Base-by-base conservation (phyloP, 805 yeast genomes). In the Candida vaughaniae region DNA sequence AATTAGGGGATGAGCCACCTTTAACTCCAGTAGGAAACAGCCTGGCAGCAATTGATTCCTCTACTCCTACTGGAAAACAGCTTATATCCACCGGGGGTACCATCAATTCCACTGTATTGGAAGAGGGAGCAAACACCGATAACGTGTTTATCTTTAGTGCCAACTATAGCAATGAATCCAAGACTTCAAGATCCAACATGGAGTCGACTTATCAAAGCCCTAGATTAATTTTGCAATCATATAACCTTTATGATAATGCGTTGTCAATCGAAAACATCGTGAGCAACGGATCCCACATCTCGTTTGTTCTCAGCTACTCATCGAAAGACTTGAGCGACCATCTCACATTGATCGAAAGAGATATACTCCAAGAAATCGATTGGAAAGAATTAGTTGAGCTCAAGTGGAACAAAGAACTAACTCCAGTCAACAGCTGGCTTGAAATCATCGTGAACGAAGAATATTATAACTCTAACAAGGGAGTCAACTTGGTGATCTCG, bases 321-420 rank as follows among this genome's bases (percentile, higher is more conserved):
- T 80, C 96, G 1, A 61, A 67, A 38, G 64, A 75, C 0, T 61
- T 93, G 20, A 89, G 95, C 5, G 76, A 80, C 45, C 97, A 91
- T 46, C 71, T 91, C 60, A 91, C 98, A 0, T 56, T 86, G 33
- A 84, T 91, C 45, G 99, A 93, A 58, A 71, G 80, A 36, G 98
- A 93, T 57, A 75, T 89, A 29, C 60, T 90, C 16, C 73, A 78
- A 35, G 96, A 88, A 51, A 74, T 93, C 26, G 97, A 91, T 57
- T 91, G 98, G 97, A 82, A 80, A 50, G 96, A 88, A 47, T 69
- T 91, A 29, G 71, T 90, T 29, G 90, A 87, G 44, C 63, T 85
- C 44, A 73, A 78, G 33, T 84, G 95, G 88, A 76, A 78, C 35
- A 75, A 75, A 41, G 77, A 79, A 23, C 58, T 84, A 32, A 75